A percentile compares a stretch with the other conserved stretches of the same genome.
Evolutionary conservation across 2,329 filamentous ascomycete species (phyloP).

Genomic region (Alternaria gansuensis): DNA sequence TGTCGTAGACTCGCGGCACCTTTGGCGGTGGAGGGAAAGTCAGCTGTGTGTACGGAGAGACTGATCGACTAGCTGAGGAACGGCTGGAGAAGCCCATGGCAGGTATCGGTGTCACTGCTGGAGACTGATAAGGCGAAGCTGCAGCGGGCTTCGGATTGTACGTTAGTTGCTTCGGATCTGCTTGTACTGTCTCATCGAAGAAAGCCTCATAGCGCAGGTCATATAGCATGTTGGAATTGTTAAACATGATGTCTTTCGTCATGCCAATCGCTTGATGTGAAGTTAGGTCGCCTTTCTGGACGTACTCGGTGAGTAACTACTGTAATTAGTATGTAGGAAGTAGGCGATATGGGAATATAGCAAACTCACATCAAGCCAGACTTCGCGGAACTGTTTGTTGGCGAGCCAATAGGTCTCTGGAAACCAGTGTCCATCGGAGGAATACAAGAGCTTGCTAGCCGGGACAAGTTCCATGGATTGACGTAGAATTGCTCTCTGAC

Average conservation of each 20-base stretch:
- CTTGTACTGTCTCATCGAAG: slow-evolving; percentile 40
- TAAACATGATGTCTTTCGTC: slow-evolving; percentile 74
- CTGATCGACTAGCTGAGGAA: slow-evolving; percentile 19
- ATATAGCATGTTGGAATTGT: slow-evolving; percentile 80
- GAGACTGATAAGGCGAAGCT: slow-evolving; percentile 25
- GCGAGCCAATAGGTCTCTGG: slow-evolving; percentile 81
- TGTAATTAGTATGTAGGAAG: slow-evolving; percentile 9
- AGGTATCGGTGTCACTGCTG: slow-evolving; percentile 21
- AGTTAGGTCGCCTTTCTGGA: slow-evolving; percentile 69
- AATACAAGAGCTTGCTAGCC: slow-evolving; percentile 79
- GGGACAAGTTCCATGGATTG: slow-evolving; percentile 80
- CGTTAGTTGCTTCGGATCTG: slow-evolving; percentile 35
- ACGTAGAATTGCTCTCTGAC: slow-evolving; percentile 74
- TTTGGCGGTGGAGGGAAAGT: slow-evolving; percentile 44
- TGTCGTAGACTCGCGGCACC: slow-evolving; percentile 47
- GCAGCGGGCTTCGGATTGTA: slow-evolving; percentile 36
- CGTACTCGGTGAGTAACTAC: slow-evolving; percentile 72
- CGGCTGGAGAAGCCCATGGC: slow-evolving; percentile 16
- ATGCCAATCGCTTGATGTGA: slow-evolving; percentile 69
- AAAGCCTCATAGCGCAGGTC: slow-evolving; percentile 61
- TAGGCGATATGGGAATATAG: neutral
- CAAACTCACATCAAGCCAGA: slow-evolving; percentile 68
- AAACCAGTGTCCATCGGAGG: slow-evolving; percentile 80
- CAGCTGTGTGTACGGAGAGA: slow-evolving; percentile 29
- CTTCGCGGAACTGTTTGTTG: slow-evolving; percentile 75